Evolutionary conservation across 2,329 filamentous ascomycete genomes (phyloP).

Genomic region (Fusarium oligoseptatum): DNA sequence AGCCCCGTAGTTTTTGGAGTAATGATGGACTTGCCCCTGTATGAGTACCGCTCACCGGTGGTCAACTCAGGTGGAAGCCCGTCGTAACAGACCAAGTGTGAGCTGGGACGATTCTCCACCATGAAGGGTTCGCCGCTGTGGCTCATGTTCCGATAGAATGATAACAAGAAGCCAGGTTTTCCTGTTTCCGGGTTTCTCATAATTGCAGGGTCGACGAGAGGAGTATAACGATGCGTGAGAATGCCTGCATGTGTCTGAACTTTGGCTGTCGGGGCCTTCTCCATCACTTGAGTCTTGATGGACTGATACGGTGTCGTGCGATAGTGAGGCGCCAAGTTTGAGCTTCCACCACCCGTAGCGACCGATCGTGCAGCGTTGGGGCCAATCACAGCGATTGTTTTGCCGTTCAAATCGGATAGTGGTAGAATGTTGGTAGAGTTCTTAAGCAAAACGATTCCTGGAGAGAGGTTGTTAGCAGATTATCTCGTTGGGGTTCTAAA

Average conservation of each 20-base stretch:
- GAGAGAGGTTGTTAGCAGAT: background rate
- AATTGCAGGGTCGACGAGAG: slow-evolving; percentile 9
- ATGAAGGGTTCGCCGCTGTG: slow-evolving; percentile 28
- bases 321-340: slow-evolving; percentile 28
- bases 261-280: slow-evolving; percentile 7
- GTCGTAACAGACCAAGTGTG: slow-evolving; percentile 33
- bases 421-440: slow-evolving; percentile 19
- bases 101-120: slow-evolving; percentile 30
- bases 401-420: background rate
- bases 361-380: slow-evolving; percentile 30
- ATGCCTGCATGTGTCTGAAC: slow-evolving; percentile 21
- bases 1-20: slow-evolving; percentile 23
- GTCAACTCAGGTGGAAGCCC: slow-evolving; percentile 30
- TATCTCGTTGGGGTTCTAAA: background rate
- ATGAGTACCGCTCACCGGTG: slow-evolving; percentile 32
- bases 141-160: slow-evolving; percentile 22
- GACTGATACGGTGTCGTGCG: slow-evolving; percentile 29
- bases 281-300: background rate
- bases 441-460: slow-evolving; percentile 32
- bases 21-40: slow-evolving; percentile 15
- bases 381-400: slow-evolving; percentile 13
- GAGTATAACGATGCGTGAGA: slow-evolving; percentile 27
- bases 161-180: slow-evolving; percentile 14
- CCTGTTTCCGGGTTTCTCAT: slow-evolving; percentile 31
- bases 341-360: slow-evolving; percentile 26